These are phyloP conservation scores for Emmonsiellopsis sp. DNA, from an alignment of 2,329 filamentous ascomycete genomes.

Conservation along the genomic window DNA sequence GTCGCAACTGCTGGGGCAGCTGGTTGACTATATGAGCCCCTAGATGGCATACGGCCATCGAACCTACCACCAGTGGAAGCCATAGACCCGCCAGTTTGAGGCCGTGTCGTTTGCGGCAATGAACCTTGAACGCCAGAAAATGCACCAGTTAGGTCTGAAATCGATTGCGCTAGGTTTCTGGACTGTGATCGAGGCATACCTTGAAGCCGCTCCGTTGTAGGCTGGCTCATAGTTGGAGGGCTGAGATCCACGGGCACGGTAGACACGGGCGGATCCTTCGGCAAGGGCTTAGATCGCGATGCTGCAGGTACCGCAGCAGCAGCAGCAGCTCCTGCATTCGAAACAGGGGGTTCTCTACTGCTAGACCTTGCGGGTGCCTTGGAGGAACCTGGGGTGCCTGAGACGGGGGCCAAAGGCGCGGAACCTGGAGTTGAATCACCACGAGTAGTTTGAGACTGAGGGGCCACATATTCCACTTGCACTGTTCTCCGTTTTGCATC, in stretches of 20 bases:
- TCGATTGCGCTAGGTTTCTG: conserved; percentile 43
- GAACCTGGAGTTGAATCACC: conserved; percentile 42
- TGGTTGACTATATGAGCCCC: conserved; percentile 79
- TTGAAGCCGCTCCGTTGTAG: conserved; percentile 13
- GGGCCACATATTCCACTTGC: conserved; percentile 94
- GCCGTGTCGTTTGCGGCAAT: conserved; percentile 45
- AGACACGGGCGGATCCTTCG: conserved; percentile 45
- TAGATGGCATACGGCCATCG: conserved; percentile 55
- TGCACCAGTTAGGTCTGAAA: conserved; percentile 49
- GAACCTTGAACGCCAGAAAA: conserved; percentile 37
- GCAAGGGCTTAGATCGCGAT: conserved; percentile 44
- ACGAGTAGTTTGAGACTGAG: conserved; percentile 73
- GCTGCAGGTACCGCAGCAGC: conserved; percentile 6
- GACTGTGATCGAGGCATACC: conserved; percentile 34
- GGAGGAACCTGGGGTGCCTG: conserved; percentile 4
- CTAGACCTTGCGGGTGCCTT: conserved; percentile 38
- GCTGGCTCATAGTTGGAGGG: conserved; percentile 7
- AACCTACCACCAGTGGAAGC: conserved; percentile 46
- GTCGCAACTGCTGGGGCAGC: conserved; percentile 76
- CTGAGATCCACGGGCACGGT: conserved; percentile 26
- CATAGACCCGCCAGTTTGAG: conserved; percentile 75
- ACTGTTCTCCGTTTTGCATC: conserved; percentile 91
- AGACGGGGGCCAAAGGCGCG: conserved; percentile 20
- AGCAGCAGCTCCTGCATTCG: conserved; percentile 27
- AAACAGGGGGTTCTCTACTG: conserved; percentile 20